A percentile compares a stretch with the other conserved stretches of the same genome.
phyloP scores from a whole-genome alignment of 129 eudicot species.

The Chrysanthemum seticuspe region DNA sequence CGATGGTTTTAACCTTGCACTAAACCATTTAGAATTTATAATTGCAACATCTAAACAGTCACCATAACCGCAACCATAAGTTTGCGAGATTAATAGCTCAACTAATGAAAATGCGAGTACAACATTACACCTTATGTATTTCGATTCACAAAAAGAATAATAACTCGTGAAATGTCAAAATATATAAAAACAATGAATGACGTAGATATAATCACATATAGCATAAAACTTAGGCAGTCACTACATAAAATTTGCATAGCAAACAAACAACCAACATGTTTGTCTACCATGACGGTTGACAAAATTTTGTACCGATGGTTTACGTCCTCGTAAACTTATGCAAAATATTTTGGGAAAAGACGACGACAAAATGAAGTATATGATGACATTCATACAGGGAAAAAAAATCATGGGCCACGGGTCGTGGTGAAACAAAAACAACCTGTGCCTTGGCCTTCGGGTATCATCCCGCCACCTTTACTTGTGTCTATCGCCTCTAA shows the following conservation, averaged over 20 bases:
- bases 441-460: slow-evolving; percentile 66
- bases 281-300: slow-evolving; percentile 30
- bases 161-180: not conserved
- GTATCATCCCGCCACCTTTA: slow-evolving; percentile 96
- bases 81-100: no score
- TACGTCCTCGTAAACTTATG: slow-evolving; percentile 39
- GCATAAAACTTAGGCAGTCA: slow-evolving; percentile 5
- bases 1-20: no score
- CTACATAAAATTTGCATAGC: slow-evolving; percentile 28
- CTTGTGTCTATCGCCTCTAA: slow-evolving; percentile 87
- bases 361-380: slow-evolving; percentile 4
- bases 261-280: slow-evolving; percentile 23
- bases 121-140: slow-evolving; percentile 4
- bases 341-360: slow-evolving; percentile 9
- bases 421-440: slow-evolving; percentile 63
- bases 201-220: not conserved
- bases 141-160: not conserved
- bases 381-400: slow-evolving; percentile 2
- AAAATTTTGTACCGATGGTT: slow-evolving; percentile 29
- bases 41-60: no score
- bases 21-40: no score
- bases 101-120: not conserved
- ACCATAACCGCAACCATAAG: no score
- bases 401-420: slow-evolving; percentile 67
- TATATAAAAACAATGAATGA: not conserved